A percentile compares a stretch with the other conserved stretches of the same genome.
Conservation (phyloP, 768 basidiomycete genomes). For the Leccinellum albellum region DNA sequence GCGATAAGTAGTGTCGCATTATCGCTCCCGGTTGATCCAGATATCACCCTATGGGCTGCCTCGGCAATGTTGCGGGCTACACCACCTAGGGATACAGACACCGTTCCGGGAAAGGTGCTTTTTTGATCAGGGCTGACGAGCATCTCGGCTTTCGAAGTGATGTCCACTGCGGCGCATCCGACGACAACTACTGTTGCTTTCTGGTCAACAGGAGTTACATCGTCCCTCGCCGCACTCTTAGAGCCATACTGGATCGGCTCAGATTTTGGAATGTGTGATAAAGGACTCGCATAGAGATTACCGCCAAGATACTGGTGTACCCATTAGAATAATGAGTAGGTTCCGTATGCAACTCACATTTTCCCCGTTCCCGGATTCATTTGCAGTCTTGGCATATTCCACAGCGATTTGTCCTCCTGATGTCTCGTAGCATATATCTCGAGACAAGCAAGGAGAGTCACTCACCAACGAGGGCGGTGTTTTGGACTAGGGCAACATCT, state of each 20-base stretch:
- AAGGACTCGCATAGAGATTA: background rate
- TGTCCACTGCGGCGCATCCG: slow-evolving; percentile 87
- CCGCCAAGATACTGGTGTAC: slow-evolving; percentile 13
- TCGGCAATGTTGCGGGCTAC: slow-evolving; percentile 96
- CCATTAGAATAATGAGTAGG: background rate
- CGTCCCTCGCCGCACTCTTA: background rate
- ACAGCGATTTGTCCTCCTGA: slow-evolving; percentile 76
- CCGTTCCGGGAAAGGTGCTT: slow-evolving; percentile 78
- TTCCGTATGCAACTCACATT: slow-evolving; percentile 13
- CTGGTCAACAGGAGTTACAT: slow-evolving; percentile 2
- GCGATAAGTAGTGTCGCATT: slow-evolving; percentile 61
- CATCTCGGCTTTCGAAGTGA: slow-evolving; percentile 57
- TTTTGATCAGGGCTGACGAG: slow-evolving; percentile 37
- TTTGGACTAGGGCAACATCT: slow-evolving; percentile 88
- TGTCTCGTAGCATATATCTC: background rate
- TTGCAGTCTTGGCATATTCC: slow-evolving; percentile 57
- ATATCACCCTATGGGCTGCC: slow-evolving; percentile 68
- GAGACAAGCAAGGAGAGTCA: slow-evolving; percentile 6
- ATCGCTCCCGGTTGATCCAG: slow-evolving; percentile 24
- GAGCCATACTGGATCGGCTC: background rate
- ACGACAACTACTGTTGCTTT: slow-evolving; percentile 61
- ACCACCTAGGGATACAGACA: slow-evolving; percentile 75
- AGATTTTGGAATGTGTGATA: background rate
- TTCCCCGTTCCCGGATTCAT: slow-evolving; percentile 14
- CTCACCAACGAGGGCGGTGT: slow-evolving; percentile 80